These are phyloP conservation scores for Gossypium schwendimanii DNA, from an alignment of 441 rosid genomes.

Conservation along the genomic window DNA sequence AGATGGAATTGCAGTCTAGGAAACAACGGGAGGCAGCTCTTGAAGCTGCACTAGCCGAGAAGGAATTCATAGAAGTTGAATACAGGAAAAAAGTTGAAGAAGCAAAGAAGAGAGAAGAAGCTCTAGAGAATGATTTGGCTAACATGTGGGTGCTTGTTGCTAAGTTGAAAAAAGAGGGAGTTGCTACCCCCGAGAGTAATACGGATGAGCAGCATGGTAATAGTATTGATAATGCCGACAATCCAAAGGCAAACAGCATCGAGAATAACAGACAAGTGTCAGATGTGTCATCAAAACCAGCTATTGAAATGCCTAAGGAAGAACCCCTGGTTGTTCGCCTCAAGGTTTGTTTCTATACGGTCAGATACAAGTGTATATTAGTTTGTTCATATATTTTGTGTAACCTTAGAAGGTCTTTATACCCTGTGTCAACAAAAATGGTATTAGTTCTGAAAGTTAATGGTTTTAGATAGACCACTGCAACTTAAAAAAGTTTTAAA, in stretches of 20 bases:
- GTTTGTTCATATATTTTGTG: not conserved
- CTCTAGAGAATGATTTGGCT: slow-evolving; percentile 90
- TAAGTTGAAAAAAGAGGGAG: slow-evolving; percentile 77
- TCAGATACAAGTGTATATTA: not conserved
- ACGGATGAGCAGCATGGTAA: slow-evolving; percentile 31
- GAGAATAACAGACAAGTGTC: slow-evolving; percentile 37
- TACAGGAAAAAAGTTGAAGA: slow-evolving; percentile 71
- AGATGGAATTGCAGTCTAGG: slow-evolving; percentile 78
- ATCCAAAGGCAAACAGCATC: slow-evolving; percentile 30
- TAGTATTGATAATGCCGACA: slow-evolving; percentile 22
- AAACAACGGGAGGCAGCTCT: slow-evolving; percentile 83
- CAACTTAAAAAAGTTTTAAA: not conserved
- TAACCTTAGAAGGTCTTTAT: not conserved
- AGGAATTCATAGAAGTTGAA: slow-evolving; percentile 67
- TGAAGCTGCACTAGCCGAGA: slow-evolving; percentile 82
- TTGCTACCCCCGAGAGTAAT: slow-evolving; percentile 40
- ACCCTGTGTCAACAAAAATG: not conserved
- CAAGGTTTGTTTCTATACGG: slow-evolving; percentile 41
- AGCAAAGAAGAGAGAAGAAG: slow-evolving; percentile 80
- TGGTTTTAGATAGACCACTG: not conserved
- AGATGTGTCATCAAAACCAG: slow-evolving; percentile 38
- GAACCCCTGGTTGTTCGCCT: slow-evolving; percentile 84
- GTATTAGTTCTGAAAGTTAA: not conserved
- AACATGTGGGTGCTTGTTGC: slow-evolving; percentile 99
- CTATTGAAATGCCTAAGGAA: slow-evolving; percentile 53